These are phyloP conservation scores for Saccharomycopsis fermentans DNA, from an alignment of 805 yeast genomes.

Conservation along the genomic window DNA sequence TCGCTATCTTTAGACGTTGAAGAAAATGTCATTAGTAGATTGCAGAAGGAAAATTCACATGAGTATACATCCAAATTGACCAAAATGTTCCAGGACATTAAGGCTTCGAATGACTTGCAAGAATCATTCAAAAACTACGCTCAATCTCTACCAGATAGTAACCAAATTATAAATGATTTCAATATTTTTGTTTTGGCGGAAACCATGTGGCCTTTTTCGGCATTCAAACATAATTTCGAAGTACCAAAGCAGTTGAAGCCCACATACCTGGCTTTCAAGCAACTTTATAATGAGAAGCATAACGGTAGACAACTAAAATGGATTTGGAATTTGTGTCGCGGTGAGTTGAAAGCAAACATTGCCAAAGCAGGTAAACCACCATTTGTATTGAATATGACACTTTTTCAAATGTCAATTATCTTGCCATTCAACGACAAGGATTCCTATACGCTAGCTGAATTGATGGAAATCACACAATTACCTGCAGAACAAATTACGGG, in stretches of 20 bases:
- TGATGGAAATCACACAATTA: constrained; percentile 59
- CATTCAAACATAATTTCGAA: constrained; percentile 34
- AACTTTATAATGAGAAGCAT: constrained; percentile 64
- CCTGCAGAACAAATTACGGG: constrained; percentile 57
- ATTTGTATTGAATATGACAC: constrained; percentile 68
- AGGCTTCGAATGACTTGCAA: constrained; percentile 70
- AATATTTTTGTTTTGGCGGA: constrained; percentile 75
- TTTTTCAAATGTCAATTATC: constrained; percentile 79
- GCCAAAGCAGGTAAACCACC: constrained; percentile 76
- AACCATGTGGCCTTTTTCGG: constrained; percentile 76
- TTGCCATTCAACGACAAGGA: constrained; percentile 71
- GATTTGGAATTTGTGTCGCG: constrained; percentile 92
- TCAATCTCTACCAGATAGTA: constrained; percentile 26
- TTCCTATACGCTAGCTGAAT: constrained; percentile 47
- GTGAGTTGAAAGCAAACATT: constrained; percentile 81
- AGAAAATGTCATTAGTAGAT: constrained; percentile 70
- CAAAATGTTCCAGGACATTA: constrained; percentile 92
- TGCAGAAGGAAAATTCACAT: constrained; percentile 81
- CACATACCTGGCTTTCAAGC: constrained; percentile 57
- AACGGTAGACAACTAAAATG: constrained; percentile 84
- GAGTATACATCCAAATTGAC: constrained; percentile 92
- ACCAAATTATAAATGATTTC: constrained; percentile 39
- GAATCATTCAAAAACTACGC: constrained; percentile 40
- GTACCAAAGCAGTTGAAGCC: constrained; percentile 60
- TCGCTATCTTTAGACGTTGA: constrained; percentile 77